These are phyloP conservation scores for Metroxylon sagu DNA, from an alignment of 176 grass and related monocot genomes.

Conservation along the genomic window DNA sequence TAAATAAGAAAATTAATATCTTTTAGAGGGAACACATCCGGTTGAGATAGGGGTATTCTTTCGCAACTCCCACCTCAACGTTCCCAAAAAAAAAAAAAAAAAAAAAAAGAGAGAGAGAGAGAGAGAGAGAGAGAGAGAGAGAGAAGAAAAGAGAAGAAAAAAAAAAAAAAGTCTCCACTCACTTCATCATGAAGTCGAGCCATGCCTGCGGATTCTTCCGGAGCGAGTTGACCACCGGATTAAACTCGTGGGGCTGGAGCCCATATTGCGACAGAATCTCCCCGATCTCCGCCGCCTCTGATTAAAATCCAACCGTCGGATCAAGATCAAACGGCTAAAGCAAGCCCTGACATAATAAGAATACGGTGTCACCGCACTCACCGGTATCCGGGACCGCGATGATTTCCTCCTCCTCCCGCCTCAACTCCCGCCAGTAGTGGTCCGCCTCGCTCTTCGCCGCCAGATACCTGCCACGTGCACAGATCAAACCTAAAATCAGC, in stretches of 20 bases:
- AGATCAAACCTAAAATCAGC: constrained; percentile 4
- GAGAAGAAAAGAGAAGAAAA: too few relatives aligned
- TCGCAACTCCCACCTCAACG: too few relatives aligned
- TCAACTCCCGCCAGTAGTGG: constrained; percentile 66
- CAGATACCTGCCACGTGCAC: constrained; percentile 54
- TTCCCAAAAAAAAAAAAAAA: too few relatives aligned
- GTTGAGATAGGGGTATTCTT: too few relatives aligned
- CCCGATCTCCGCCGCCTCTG: constrained; percentile 85
- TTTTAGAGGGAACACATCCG: too few relatives aligned
- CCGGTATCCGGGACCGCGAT: constrained; percentile 69
- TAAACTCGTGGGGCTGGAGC: constrained; percentile 57
- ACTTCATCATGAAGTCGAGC: constrained; percentile 99
- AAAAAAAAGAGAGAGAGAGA: too few relatives aligned
- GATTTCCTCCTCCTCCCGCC: constrained; percentile 71
- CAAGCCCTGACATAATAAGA: too few relatives aligned
- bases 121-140: too few relatives aligned
- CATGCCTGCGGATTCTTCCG: constrained; percentile 68
- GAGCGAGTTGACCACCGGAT: constrained; percentile 51
- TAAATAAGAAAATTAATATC: too few relatives aligned
- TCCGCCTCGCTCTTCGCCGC: constrained; percentile 83
- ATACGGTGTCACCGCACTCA: background rate
- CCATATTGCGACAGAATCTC: constrained; percentile 77
- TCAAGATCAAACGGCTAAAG: too few relatives aligned
- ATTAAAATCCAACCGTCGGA: too few relatives aligned
- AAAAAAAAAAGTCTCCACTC: background rate